A percentile compares a stretch with the other conserved stretches of the same genome.
Evolutionary conservation across 768 basidiomycete species (phyloP).

Genomic region (Xerocomellus chrysenteron): DNA sequence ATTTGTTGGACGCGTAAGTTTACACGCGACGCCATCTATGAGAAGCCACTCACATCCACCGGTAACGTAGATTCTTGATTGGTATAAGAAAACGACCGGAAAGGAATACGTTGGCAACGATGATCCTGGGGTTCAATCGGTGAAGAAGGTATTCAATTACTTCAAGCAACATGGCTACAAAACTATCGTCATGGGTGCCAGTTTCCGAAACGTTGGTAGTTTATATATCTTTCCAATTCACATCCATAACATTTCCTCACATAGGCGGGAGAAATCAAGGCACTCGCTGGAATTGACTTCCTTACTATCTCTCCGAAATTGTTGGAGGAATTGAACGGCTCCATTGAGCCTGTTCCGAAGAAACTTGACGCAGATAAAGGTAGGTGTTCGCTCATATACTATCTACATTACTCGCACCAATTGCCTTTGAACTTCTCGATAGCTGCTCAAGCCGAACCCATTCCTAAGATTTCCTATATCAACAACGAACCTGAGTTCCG

Average conservation of each 20-base stretch:
- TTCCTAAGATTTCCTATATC: slow-evolving; percentile 77
- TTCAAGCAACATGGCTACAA: slow-evolving; percentile 98
- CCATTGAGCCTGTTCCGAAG: slow-evolving; percentile 70
- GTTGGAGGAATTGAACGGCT: slow-evolving; percentile 84
- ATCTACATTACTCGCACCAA: not conserved
- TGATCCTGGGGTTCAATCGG: slow-evolving; percentile 93
- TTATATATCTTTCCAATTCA: not conserved
- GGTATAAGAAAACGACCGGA: slow-evolving; percentile 90
- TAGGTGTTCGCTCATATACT: slow-evolving; percentile 25
- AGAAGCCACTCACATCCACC: slow-evolving; percentile 30
- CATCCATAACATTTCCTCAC: not conserved
- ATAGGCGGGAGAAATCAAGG: slow-evolving; percentile 88
- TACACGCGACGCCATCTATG: not conserved
- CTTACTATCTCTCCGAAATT: slow-evolving; percentile 89
- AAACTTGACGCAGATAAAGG: slow-evolving; percentile 70
- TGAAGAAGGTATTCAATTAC: slow-evolving; percentile 96
- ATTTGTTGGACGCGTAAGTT: slow-evolving; percentile 88
- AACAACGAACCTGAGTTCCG: slow-evolving; percentile 93
- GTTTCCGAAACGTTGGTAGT: slow-evolving; percentile 86
- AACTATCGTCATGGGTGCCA: slow-evolving; percentile 99
- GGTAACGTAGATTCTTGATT: slow-evolving; percentile 80
- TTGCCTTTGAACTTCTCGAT: not conserved
- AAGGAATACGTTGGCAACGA: slow-evolving; percentile 84
- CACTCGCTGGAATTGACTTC: slow-evolving; percentile 93
- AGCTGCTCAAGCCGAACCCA: slow-evolving; percentile 62